Evolutionary conservation across 257 asterid genomes (phyloP), one percentile per base, ranked within the genome.

Genomic region (Coffea eugenioides): DNA sequence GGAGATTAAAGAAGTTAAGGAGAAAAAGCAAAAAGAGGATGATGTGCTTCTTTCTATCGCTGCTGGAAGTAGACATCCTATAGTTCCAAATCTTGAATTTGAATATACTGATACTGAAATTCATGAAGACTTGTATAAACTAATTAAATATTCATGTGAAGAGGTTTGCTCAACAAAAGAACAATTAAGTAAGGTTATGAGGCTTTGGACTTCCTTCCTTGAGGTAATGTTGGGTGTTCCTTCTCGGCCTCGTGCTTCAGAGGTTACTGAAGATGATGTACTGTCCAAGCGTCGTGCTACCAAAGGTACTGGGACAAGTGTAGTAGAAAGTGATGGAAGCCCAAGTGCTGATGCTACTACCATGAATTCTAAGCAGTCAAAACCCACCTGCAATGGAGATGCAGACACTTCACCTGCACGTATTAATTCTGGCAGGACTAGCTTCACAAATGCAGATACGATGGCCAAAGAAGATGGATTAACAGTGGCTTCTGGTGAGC

Each of bases 101-200:
- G 97, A 91, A 81, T 94, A 88, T 86, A 66, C 88, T 64, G 97
- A 96, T 86, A 45, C 83, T 77, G 97, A 91, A 79, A 86, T 94
- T 85, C 97, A 96, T 74, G 97, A 94, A 80, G 97, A 91, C 83
- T 76, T 96, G 83, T 92, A 88, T 81, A 91, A 90, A 86, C 93
- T 96, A 77, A 89, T 96, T 76, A 89, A 88, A 84, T 94, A 91
- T 85, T 96, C 99, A 2, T 92, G 97, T 82, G 95, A 96, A 81
- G 99, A 96, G 89, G 88, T 96, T 84, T 96, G 97, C 90, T 88
- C 99, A 66, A 89, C 94, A 21, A 91, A 96, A 87, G 99, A 96
- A 78, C 99, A 96, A 82, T 79, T 85, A 48, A 89, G 88, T 79
- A 94, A 92, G 83, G 92, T 94, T 79, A 80, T 94, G 92, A 86